Conservation (phyloP, 352 stramenopile species). For the Phytophthora tentaculata region DNA sequence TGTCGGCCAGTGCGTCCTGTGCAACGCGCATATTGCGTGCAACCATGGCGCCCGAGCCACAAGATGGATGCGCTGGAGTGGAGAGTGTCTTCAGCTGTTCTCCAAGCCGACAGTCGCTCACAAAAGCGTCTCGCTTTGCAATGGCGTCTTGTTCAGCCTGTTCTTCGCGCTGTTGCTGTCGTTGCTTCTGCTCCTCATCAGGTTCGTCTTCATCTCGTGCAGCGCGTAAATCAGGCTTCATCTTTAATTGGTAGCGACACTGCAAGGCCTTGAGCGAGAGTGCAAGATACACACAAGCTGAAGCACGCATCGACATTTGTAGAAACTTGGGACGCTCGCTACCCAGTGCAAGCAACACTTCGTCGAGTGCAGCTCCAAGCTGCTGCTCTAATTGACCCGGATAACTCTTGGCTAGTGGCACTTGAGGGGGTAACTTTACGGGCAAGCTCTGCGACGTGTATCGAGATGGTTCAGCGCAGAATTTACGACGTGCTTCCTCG, state of each 20-base stretch:
- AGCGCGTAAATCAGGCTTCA: conserved; percentile 25
- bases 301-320: conserved; percentile 38
- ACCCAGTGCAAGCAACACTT: conserved; percentile 61
- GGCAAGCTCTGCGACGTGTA: conserved; percentile 56
- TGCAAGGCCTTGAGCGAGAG: conserved; percentile 58
- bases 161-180: conserved; percentile 25
- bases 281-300: conserved; percentile 64
- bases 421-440: conserved; percentile 68
- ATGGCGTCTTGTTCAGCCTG: conserved; percentile 31
- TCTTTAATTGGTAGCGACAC: conserved; percentile 25
- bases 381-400: conserved; percentile 69
- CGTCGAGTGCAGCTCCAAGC: conserved; percentile 62
- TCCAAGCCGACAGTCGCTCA: conserved; percentile 61
- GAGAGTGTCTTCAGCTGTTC: conserved; percentile 47
- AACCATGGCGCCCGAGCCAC: conserved; percentile 56
- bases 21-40: conserved; percentile 51
- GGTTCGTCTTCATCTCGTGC: conserved; percentile 30
- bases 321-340: conserved; percentile 68
- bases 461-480: conserved; percentile 52
- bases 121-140: conserved; percentile 42
- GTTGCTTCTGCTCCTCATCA: conserved; percentile 33
- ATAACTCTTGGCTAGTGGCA: conserved; percentile 58
- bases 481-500: conserved; percentile 50
- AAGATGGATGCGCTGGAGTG: conserved; percentile 48
- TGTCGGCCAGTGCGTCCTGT: conserved; percentile 13